Percentiles rank a stretch among this genome's conserved stretches.
These are phyloP conservation scores for Chrysosporium queenslandicum DNA, from an alignment of 2,329 filamentous ascomycete species.

Conservation along the genomic window DNA sequence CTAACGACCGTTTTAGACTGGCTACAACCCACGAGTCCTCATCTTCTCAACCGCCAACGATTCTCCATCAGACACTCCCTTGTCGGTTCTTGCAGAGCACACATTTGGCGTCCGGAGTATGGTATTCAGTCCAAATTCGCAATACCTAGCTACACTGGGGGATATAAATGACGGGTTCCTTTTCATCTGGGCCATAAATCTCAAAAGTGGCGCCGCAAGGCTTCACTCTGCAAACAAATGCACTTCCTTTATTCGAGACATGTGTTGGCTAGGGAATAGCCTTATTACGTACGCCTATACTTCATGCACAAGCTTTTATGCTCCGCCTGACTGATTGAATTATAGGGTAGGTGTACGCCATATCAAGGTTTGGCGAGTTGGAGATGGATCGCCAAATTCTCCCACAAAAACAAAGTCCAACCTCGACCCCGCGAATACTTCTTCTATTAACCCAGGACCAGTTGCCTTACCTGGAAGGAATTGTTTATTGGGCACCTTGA, in stretches of 20 bases:
- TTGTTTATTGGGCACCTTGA: conserved; percentile 67
- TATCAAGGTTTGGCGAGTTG: conserved; percentile 84
- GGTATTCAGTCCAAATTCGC: conserved; percentile 79
- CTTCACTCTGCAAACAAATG: conserved; percentile 85
- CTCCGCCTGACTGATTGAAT: not conserved
- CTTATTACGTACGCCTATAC: conserved; percentile 57
- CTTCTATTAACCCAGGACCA: conserved; percentile 40
- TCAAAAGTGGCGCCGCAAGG: conserved; percentile 67
- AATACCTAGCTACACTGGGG: conserved; percentile 78
- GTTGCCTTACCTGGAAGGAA: conserved; percentile 78
- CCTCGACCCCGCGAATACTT: conserved; percentile 27
- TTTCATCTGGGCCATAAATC: conserved; percentile 78
- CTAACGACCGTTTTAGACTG: no score
- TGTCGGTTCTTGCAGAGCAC: conserved; percentile 82
- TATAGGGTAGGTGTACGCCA: conserved; percentile 68
- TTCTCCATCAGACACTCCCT: conserved; percentile 65
- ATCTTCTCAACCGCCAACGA: conserved; percentile 75
- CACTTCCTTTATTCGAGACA: conserved; percentile 72
- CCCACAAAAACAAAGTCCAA: conserved; percentile 54
- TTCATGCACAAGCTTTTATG: not conserved
- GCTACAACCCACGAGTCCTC: conserved; percentile 81
- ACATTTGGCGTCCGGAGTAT: conserved; percentile 79
- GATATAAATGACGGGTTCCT: conserved; percentile 87
- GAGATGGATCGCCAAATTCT: conserved; percentile 52
- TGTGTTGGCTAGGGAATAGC: conserved; percentile 79